Percentiles rank a stretch among this genome's conserved stretches.
Conservation (phyloP, 139 green algal genomes). For the Coelastrella sp. region DNA sequence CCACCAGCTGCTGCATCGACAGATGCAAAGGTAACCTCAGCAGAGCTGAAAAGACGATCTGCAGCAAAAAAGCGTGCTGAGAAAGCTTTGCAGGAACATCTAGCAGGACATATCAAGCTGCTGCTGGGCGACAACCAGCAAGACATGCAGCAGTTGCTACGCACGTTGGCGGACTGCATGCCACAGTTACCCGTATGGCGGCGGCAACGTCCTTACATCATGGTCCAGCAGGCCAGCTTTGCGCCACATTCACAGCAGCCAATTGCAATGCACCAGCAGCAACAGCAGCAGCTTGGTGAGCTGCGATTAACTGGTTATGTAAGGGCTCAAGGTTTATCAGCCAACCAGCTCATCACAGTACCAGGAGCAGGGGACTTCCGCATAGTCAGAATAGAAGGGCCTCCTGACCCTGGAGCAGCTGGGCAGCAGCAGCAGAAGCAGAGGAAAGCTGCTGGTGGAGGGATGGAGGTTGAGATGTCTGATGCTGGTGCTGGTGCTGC, state of each 20-base stretch:
- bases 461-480: slow-evolving; percentile 49
- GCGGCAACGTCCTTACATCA: slow-evolving; percentile 73
- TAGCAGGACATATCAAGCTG: slow-evolving; percentile 45
- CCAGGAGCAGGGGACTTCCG: slow-evolving; percentile 84
- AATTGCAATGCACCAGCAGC: slow-evolving; percentile 14
- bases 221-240: slow-evolving; percentile 73
- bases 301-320: slow-evolving; percentile 79
- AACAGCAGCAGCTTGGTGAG: slow-evolving; percentile 46
- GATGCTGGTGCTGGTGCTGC: slow-evolving; percentile 29
- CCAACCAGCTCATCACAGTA: slow-evolving; percentile 83
- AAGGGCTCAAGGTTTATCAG: slow-evolving; percentile 72
- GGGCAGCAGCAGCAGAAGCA: slow-evolving; percentile 32
- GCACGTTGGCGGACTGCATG: slow-evolving; percentile 71
- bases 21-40: neutral
- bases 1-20: neutral
- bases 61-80: slow-evolving; percentile 83
- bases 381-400: slow-evolving; percentile 71
- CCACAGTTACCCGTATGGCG: slow-evolving; percentile 77
- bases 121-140: slow-evolving; percentile 35
- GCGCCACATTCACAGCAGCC: slow-evolving; percentile 20
- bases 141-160: slow-evolving; percentile 63
- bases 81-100: slow-evolving; percentile 63
- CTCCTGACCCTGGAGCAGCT: slow-evolving; percentile 50
- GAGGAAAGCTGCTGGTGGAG: slow-evolving; percentile 22
- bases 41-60: slow-evolving; percentile 76